Conservation (phyloP, 2,329 filamentous ascomycete genomes). For the Cordyceps fumosorosea region DNA sequence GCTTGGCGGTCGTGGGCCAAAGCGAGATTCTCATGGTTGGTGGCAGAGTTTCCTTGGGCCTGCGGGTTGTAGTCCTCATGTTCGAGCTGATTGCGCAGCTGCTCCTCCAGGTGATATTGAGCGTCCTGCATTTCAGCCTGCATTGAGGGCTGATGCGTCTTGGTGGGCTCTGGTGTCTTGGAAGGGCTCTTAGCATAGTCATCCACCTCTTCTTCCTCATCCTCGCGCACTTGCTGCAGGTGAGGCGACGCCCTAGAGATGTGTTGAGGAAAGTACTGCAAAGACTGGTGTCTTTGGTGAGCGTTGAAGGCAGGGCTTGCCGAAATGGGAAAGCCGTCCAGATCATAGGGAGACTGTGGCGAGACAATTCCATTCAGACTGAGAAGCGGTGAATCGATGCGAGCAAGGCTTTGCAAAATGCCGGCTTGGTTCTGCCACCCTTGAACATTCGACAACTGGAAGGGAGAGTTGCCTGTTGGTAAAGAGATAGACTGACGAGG, state of each 20-base stretch:
- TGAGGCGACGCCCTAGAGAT: constrained; percentile 51
- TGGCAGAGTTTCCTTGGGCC: constrained; percentile 29
- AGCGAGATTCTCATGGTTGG: constrained; percentile 20
- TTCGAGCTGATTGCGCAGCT: constrained; percentile 70
- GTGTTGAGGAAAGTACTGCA: constrained; percentile 52
- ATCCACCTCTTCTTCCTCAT: constrained; percentile 52
- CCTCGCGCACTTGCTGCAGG: constrained; percentile 67
- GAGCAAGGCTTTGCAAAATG: constrained; percentile 45
- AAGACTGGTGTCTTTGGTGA: constrained; percentile 52
- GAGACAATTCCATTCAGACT: constrained; percentile 52
- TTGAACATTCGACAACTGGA: constrained; percentile 56
- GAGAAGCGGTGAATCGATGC: constrained; percentile 59
- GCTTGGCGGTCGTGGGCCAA: constrained; percentile 35
- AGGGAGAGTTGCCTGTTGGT: constrained; percentile 57
- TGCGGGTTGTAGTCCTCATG: constrained; percentile 71
- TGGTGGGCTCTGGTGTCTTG: constrained; percentile 45
- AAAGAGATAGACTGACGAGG: constrained; percentile 67
- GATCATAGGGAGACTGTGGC: constrained; percentile 56
- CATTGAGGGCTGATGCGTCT: constrained; percentile 58
- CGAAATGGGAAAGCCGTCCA: constrained; percentile 40
- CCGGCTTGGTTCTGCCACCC: constrained; percentile 53
- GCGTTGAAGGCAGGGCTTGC: constrained; percentile 36
- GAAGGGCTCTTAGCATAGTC: constrained; percentile 41
- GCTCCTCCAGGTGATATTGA: constrained; percentile 77
- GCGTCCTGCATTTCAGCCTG: constrained; percentile 81